Percentiles rank a stretch among this genome's conserved stretches.
Evolutionary conservation across 2,329 filamentous ascomycete genomes (phyloP).

Genomic region (Verticillium klebahnii): DNA sequence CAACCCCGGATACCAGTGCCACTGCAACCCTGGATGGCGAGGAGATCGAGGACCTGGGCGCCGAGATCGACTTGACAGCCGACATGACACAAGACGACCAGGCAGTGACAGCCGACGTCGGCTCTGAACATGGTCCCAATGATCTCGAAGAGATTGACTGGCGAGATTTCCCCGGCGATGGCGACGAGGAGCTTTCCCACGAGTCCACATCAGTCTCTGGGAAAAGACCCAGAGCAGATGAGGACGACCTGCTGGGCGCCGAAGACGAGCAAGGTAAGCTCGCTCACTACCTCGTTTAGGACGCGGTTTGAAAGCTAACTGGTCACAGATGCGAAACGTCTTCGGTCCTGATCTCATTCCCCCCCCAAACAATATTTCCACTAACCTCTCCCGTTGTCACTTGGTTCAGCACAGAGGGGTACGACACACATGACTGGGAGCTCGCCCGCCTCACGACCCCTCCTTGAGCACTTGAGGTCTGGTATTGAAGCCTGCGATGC

Average conservation of each 20-base stretch:
- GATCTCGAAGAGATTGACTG: slow-evolving; percentile 20
- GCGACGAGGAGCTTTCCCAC: slow-evolving; percentile 5
- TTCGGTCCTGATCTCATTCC: slow-evolving; percentile 12
- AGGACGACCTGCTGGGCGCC: slow-evolving; percentile 15
- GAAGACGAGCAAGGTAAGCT: slow-evolving; percentile 17
- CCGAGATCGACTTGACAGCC: slow-evolving; percentile 8
- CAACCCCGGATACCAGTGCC: slow-evolving; percentile 19
- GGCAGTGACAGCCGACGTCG: not conserved
- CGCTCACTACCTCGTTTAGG: not conserved
- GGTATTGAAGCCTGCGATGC: no score
- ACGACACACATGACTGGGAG: not conserved
- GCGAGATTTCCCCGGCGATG: slow-evolving; percentile 17
- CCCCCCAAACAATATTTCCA: not conserved
- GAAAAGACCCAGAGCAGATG: slow-evolving; percentile 17
- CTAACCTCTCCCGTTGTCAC: not conserved
- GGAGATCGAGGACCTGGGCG: slow-evolving; percentile 22
- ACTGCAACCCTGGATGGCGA: slow-evolving; percentile 27
- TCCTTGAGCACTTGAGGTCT: not conserved
- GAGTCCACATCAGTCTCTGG: slow-evolving; percentile 9
- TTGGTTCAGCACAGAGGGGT: not conserved
- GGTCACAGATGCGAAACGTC: not conserved
- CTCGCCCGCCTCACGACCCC: not conserved
- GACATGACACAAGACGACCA: not conserved
- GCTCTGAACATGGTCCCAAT: not conserved
- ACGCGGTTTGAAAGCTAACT: not conserved